A percentile compares a stretch with the other conserved stretches of the same genome.
Conservation (phyloP, 2,329 filamentous ascomycete genomes). For the Venturia pyrina region DNA sequence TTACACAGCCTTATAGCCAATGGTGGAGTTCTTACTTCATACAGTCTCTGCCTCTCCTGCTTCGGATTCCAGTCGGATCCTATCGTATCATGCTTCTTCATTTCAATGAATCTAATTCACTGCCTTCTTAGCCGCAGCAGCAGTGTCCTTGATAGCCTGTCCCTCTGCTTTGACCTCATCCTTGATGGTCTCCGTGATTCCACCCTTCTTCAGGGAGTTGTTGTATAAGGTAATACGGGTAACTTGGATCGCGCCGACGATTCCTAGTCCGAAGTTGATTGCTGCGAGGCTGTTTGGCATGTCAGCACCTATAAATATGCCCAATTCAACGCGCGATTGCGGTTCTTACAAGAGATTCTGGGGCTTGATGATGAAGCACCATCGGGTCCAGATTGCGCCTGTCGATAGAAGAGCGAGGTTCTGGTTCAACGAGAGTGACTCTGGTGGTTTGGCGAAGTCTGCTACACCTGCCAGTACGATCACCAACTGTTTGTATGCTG, state of each 20-base stretch:
- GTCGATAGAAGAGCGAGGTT: conserved; percentile 85
- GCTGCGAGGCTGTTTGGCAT: conserved; percentile 59
- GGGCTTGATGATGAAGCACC: conserved; percentile 96
- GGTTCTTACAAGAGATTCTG: conserved; percentile 73
- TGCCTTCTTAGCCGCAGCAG: conserved; percentile 2
- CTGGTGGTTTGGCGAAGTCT: conserved; percentile 82
- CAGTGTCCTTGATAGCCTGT: conserved; percentile 21
- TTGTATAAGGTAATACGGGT: conserved; percentile 63
- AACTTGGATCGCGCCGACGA: conserved; percentile 76
- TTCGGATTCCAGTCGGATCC: neutral
- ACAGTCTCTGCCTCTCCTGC: neutral
- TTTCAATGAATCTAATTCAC: neutral
- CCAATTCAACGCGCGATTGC: neutral
- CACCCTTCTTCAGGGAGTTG: conserved; percentile 45
- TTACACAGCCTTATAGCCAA: neutral
- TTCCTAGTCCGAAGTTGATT: conserved; percentile 95
- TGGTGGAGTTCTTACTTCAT: neutral
- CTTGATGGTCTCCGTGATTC: conserved; percentile 32
- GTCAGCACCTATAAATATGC: conserved; percentile 7
- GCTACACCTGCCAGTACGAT: conserved; percentile 86
- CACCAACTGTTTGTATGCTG: conserved; percentile 54
- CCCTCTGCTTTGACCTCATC: conserved; percentile 28
- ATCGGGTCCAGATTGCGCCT: conserved; percentile 94
- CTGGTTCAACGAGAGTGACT: conserved; percentile 87
- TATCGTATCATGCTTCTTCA: neutral